Base-by-base conservation (phyloP, 2,329 filamentous ascomycete species). In the Ilyonectria mors-panacis region DNA sequence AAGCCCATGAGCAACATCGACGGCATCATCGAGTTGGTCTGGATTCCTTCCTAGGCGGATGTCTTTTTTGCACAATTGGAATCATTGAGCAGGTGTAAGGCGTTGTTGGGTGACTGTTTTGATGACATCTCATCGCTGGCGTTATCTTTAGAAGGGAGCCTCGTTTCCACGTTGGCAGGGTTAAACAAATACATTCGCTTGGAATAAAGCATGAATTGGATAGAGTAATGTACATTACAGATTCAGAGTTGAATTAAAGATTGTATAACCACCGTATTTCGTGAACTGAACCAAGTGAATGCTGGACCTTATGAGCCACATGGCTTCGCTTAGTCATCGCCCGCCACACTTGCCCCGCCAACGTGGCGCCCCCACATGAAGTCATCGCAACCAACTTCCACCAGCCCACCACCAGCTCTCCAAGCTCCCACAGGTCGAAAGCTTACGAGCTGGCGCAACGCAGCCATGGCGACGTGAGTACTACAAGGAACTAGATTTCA, bases 21-120 rank as follows among this genome's bases (percentile, higher is more conserved):
- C 72, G 87, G 87, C 3, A 75, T 89, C 35, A 81, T 89, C 50
- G 87, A 89, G 79, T 79, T 89, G 64, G 83, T 89, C 59, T 89
- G 87, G 87, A 80, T 88, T 45, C 83, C 86, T 15, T 71, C 73
- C n/a, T 76, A 60, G 28, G 2, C n/a, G 2, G 3, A 2, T 10
- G 6, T n/a, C 12, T 28, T 53, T 19, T 42, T 13, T 51, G 13
- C 44, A 23, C n/a, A 7, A 13, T 63, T 51, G 19, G 50, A 35
- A 53, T 35, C 48, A 65, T 53, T 51, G 33, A 54, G 53, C 37
- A 42, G 63, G 63, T 51, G 63, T 61, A 23, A 8, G 57, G 56
- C 63, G 57, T 65, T 51, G n/a, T 65, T 51, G n/a, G n/a, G 48
- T 21, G 30, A 33, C 33, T 15, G 48, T 33, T 33, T 51, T n/a